Base-by-base conservation (phyloP, 2,329 filamentous ascomycete genomes). In the Exophiala bonariae region DNA sequence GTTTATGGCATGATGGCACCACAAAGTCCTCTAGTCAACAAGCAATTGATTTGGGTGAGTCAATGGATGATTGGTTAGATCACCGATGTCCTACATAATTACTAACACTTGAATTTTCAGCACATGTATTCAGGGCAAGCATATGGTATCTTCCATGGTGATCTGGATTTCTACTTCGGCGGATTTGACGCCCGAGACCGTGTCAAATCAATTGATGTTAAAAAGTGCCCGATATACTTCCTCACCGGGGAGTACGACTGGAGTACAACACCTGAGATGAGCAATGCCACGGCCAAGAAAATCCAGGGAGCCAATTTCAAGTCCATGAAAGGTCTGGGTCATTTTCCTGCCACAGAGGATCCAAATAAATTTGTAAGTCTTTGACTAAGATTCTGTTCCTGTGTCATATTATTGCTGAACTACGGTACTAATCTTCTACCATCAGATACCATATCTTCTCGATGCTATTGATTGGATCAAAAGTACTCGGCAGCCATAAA, bases 141-240 rank as follows among this genome's bases (percentile, higher is more conserved):
- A 1, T 77, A 76, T 47, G 73, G 73, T 2, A 73, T 77, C 39
- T 76, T 77, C 64, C 74, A 76, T 56, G 74, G 74, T 18, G 73
- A 76, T 49, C 60, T 76, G 13, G 72, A 76, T 58, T 76, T 77
- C 59, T 76, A 75, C 63, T 76, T 76, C 42, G 71, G 71, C 41
- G 73, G 73, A 37, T 77, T 69, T 62, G 74, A 77, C 55, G 74
- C 71, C 8, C 69, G 74, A 19, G 60, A 65, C 10, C 67, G 72
- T 44, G 65, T 76, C 28, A 59, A 62, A 0, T 60, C 60, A 6
- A 77, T 78, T 58, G 68, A 78, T 51, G 73, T 70, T 3, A 70
- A 73, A 51, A 67, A 64, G 47, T 77, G 74, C 46, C 74, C 74
- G 2, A 71, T 77, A 2, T 77, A 69, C 60, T 76, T 77, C 70